Percentiles rank a stretch among this genome's conserved stretches.
phyloP scores from a whole-genome alignment of 352 stramenopile species.

The Globisporangium paddicum region DNA sequence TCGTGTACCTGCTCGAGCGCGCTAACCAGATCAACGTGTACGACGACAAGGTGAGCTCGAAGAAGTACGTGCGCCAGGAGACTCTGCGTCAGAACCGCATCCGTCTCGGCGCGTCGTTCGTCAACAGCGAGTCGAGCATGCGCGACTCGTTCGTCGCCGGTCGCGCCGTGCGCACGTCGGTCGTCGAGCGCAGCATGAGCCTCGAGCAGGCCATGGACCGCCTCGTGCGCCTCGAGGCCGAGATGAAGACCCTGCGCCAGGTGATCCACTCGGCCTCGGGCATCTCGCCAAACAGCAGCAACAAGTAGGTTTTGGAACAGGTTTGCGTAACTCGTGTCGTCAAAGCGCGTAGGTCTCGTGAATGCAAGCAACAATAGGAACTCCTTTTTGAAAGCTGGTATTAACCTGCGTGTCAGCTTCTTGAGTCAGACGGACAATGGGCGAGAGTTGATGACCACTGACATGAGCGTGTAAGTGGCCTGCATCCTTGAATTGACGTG shows the following conservation, averaged over 20 bases:
- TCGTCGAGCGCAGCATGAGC: constrained; percentile 53
- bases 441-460: not conserved
- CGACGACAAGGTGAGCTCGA: constrained; percentile 51
- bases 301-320: constrained; percentile 8
- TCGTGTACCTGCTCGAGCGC: constrained; percentile 61
- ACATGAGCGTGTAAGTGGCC: not conserved
- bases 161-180: constrained; percentile 53
- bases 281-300: constrained; percentile 5
- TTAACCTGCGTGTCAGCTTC: not conserved
- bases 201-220: constrained; percentile 74
- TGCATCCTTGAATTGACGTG: not conserved
- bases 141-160: constrained; percentile 77
- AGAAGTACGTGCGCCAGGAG: constrained; percentile 55
- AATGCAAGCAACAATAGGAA: constrained; percentile 3
- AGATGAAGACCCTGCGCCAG: constrained; percentile 64
- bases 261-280: constrained; percentile 37
- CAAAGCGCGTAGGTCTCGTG: constrained; percentile 7
- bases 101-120: constrained; percentile 57
- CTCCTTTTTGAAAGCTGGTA: constrained; percentile 1
- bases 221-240: constrained; percentile 52
- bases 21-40: constrained; percentile 52
- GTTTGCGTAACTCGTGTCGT: not conserved
- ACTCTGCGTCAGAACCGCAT: constrained; percentile 77
- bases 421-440: not conserved
- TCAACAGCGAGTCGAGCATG: constrained; percentile 62